Conservation (phyloP, 2,329 filamentous ascomycete genomes). For the Akanthomyces muscarius region DNA sequence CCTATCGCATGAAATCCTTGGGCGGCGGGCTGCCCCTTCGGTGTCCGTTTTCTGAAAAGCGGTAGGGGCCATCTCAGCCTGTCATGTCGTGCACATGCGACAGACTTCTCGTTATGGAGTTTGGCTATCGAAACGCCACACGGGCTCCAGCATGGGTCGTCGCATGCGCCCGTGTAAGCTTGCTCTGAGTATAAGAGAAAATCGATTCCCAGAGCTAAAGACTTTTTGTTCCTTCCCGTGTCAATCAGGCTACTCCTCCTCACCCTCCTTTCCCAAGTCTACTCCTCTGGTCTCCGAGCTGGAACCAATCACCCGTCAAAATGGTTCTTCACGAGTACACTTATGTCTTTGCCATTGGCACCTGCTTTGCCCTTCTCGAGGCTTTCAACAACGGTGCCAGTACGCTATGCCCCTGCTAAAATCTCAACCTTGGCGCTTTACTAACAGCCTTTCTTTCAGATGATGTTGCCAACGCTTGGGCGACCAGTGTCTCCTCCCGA, state of each 20-base stretch:
- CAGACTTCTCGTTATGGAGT: slow-evolving; percentile 11
- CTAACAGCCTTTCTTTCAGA: slow-evolving; percentile 40
- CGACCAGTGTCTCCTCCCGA: slow-evolving; percentile 75
- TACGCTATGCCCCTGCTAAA: slow-evolving; percentile 40
- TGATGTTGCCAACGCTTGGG: slow-evolving; percentile 83
- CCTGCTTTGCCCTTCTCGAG: slow-evolving; percentile 70
- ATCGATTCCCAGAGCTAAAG: neutral
- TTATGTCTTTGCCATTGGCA: slow-evolving; percentile 73
- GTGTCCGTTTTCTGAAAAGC: slow-evolving; percentile 8
- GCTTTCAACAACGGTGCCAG: slow-evolving; percentile 77
- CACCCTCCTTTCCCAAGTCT: neutral
- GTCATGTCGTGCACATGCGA: slow-evolving; percentile 14
- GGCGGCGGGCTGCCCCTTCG: neutral
- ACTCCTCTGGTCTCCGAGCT: neutral
- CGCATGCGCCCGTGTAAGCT: neutral
- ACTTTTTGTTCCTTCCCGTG: neutral
- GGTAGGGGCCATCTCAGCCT: neutral
- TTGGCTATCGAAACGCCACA: slow-evolving; percentile 14
- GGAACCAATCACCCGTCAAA: slow-evolving; percentile 27
- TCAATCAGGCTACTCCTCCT: neutral
- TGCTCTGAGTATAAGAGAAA: neutral
- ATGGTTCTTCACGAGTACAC: slow-evolving; percentile 61
- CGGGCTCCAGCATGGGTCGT: neutral
- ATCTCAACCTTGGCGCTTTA: neutral
- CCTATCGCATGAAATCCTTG: neutral